phyloP scores from a whole-genome alignment of 129 eudicot genomes.

The Ambrosia trifida region DNA sequence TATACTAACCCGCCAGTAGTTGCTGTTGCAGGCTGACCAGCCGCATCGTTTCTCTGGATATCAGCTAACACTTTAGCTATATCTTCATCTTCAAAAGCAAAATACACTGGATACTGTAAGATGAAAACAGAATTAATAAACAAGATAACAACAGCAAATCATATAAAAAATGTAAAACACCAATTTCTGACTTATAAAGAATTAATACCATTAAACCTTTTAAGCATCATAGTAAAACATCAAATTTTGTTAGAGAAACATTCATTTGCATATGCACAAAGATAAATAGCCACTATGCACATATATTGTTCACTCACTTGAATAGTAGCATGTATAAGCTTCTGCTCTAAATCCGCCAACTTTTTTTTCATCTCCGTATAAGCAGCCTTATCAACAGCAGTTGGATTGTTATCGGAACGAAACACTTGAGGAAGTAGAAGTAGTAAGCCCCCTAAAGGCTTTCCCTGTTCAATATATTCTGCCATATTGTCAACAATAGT shows the following conservation, averaged over 20 bases:
- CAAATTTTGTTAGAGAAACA: not conserved
- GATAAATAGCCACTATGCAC: not conserved
- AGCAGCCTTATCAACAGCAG: conserved; percentile 36
- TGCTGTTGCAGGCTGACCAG: conserved; percentile 97
- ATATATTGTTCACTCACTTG: conserved; percentile 57
- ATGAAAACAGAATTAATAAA: conserved; percentile 20
- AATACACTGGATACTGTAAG: conserved; percentile 92
- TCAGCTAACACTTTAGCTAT: conserved; percentile 75
- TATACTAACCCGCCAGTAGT: conserved; percentile 96
- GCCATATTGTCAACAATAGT: conserved; percentile 33
- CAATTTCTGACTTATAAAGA: not conserved
- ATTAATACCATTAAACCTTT: not conserved
- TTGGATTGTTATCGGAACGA: conserved; percentile 42
- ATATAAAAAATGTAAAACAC: conserved; percentile 5
- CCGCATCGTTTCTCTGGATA: conserved; percentile 77
- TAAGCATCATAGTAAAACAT: conserved; percentile 10
- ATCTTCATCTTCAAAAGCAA: conserved; percentile 86
- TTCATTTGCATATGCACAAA: not conserved
- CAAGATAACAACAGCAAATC: conserved; percentile 8
- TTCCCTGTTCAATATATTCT: conserved; percentile 84
- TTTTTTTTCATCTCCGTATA: conserved; percentile 40
- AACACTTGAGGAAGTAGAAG: conserved; percentile 76
- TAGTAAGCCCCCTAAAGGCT: conserved; percentile 87
- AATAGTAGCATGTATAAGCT: conserved; percentile 70
- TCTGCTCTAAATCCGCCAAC: conserved; percentile 68